Evolutionary conservation across 2,329 filamentous ascomycete species (phyloP), one percentile per base, ranked within the genome.

Genomic region (Alternaria sp.): DNA sequence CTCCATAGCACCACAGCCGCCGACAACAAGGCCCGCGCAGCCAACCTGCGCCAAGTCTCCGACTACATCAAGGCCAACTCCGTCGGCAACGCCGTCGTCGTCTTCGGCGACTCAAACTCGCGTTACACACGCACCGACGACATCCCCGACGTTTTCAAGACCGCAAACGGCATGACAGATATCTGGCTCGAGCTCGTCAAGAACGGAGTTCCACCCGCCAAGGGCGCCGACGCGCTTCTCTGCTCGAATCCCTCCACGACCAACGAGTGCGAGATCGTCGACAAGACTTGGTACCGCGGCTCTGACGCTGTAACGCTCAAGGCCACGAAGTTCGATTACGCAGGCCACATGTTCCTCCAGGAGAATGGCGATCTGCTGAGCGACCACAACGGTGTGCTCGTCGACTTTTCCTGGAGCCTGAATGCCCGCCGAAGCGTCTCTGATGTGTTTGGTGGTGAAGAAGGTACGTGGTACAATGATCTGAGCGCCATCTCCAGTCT

Each of bases 31-130:
- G 89, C 89, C 3, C 85, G 89, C n/a, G 83, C 83, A 23, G 78
- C 84, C 73, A 90, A 90, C 68, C 74, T 90, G 26, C 79, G 85
- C 59, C 88, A 91, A 77, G 82, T 91, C 0, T 82, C 86, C 2
- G 80, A 83, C 58, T 86, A 88, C 74, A 88, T 91, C 71, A 81
- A 84, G 46, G 76, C 79, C 7, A 84, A 85, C 80, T 89, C 87
- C 4, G 71, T 64, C 2, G 88, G 87, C 21, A 89, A 90, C 65
- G 84, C 89, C 1, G 88, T 91, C 0, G 74, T 92, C 28, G 82
- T 91, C 11, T 87, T 85, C 61, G 89, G 89, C 53, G 89, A 92
- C 76, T 88, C 87, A 21, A 92, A 91, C 79, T 85, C 85, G 61
- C 86, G 88, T 20, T 91, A 90, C 79, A 89, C 87, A 2, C 85